Evolutionary conservation across 139 green algal species (phyloP), one percentile per base, ranked within the genome.

Genomic region (Coelastrella sp.): DNA sequence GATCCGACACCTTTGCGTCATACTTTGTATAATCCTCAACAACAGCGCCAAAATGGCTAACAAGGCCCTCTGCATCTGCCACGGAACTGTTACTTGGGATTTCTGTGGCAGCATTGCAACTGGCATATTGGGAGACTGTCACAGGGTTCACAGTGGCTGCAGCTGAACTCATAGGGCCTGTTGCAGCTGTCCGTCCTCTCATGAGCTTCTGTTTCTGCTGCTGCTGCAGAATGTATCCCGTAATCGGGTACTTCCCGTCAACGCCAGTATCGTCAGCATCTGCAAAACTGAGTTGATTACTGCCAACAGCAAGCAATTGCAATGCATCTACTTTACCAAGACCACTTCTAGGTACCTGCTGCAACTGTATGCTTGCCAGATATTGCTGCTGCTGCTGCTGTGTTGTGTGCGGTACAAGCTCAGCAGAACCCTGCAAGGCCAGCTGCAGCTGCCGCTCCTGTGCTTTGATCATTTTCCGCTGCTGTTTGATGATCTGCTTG

Each of bases 401-500:
- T 20, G 25, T 35, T 58, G 63, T 35, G 25, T 58, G 74, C 12
- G 49, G 17, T 68, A 58, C 78, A 27, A 7, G 4, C 68, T 35
- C 74, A 59, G 74, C 74, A 20, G 74, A 12, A 8, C 35, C 10
- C 15, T 49, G 49, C 49, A 63, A 65, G 15, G 61, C 79, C 60
- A 88, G 68, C 20, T 81, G 84, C 19, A 88, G 84, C 84, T 81
- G 84, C 35, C 35, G 66, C 20, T 82, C 84, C 68, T 88, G 84
- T 59, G 25, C 19, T n/a, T 80, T 80, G 66, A 88, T 88, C 0
- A 49, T 88, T 49, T 60, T 80, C 20, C 84, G 84, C 68, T 88
- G 84, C 84, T 88, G 84, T 49, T 88, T 88, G 84, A 88, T 88
- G 49, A 80, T 68, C 9, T 58, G 35, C 68, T 88, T 88, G 8